Percentiles rank a stretch among this genome's conserved stretches.
Conservation (phyloP, 805 yeast species). For the Citeromyces matritensis region DNA sequence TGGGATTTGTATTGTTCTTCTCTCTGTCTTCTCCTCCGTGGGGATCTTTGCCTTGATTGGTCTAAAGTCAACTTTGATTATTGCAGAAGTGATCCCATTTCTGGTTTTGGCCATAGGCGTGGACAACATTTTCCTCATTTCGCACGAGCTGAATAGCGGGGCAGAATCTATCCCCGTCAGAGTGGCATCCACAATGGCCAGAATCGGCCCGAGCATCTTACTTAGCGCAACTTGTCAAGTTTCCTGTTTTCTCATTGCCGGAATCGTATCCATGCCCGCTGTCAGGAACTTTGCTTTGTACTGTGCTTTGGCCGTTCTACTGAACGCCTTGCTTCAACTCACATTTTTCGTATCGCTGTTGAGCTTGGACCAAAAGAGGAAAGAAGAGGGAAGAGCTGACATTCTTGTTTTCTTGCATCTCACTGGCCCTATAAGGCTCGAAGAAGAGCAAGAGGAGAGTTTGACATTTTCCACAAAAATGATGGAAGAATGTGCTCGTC, state of each 20-base stretch:
- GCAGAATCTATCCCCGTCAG: conserved; percentile 38
- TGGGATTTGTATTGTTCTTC: conserved; percentile 71
- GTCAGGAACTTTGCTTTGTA: conserved; percentile 86
- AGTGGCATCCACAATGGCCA: conserved; percentile 47
- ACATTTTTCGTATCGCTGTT: conserved; percentile 69
- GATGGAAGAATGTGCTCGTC: conserved; percentile 39
- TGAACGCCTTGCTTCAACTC: conserved; percentile 66
- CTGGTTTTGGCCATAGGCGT: conserved; percentile 90
- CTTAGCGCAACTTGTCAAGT: conserved; percentile 67
- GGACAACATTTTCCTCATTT: conserved; percentile 79
- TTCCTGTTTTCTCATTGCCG: conserved; percentile 66
- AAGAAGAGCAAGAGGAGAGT: conserved; percentile 3
- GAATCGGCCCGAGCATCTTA: conserved; percentile 79
- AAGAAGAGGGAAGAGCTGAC: conserved; percentile 46
- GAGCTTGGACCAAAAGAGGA: conserved; percentile 46
- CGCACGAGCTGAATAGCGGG: conserved; percentile 52
- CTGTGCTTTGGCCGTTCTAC: conserved; percentile 72
- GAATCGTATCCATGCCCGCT: conserved; percentile 88
- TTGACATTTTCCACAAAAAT: conserved; percentile 23
- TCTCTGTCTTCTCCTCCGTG: conserved; percentile 72
- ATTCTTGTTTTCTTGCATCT: conserved; percentile 38
- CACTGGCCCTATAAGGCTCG: not conserved
- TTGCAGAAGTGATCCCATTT: conserved; percentile 95
- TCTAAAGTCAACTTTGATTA: conserved; percentile 74
- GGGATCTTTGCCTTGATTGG: conserved; percentile 72